A percentile compares a stretch with the other conserved stretches of the same genome.
Evolutionary conservation across 2,329 filamentous ascomycete species (phyloP).

Genomic region (Diaporthe sp.): DNA sequence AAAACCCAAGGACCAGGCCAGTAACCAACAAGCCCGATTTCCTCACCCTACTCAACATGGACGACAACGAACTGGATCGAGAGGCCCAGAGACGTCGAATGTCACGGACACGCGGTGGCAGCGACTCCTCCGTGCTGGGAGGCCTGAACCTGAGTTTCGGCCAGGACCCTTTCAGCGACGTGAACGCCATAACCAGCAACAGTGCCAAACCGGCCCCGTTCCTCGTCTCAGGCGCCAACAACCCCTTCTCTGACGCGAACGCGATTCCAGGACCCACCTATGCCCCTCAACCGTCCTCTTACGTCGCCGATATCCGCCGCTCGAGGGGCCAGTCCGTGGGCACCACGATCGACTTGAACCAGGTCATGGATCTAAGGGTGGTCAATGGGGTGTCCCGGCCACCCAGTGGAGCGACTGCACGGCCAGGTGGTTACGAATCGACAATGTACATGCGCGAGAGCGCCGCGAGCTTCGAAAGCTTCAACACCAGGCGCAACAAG

Average conservation of each 20-base stretch:
- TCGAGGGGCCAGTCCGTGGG: conserved; percentile 63
- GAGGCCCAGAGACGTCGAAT: conserved; percentile 54
- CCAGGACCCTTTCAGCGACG: conserved; percentile 64
- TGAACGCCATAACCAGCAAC: conserved; percentile 56
- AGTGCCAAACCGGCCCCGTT: conserved; percentile 57
- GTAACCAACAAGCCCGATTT: conserved; percentile 56
- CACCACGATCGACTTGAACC: conserved; percentile 48
- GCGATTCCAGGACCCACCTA: conserved; percentile 52
- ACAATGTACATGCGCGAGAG: conserved; percentile 49
- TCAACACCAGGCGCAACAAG: conserved; percentile 64
- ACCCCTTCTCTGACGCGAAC: conserved; percentile 66
- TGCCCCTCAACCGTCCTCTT: conserved; percentile 54
- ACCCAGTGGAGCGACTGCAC: conserved; percentile 15
- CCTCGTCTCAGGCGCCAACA: conserved; percentile 50
- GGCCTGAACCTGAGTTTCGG: conserved; percentile 55
- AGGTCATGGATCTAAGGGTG: conserved; percentile 30
- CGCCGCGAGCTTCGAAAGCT: conserved; percentile 61
- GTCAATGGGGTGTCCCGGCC: conserved; percentile 40
- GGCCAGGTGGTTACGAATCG: background rate
- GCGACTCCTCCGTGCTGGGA: conserved; percentile 54
- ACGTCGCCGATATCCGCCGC: conserved; percentile 62
- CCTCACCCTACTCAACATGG: conserved; percentile 59
- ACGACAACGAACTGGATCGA: conserved; percentile 56
- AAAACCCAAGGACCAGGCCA: conserved; percentile 22
- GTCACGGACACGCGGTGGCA: conserved; percentile 46